A percentile compares a stretch with the other conserved stretches of the same genome.
Conservation (phyloP, 83 land plant genomes). For the Picea abies region DNA sequence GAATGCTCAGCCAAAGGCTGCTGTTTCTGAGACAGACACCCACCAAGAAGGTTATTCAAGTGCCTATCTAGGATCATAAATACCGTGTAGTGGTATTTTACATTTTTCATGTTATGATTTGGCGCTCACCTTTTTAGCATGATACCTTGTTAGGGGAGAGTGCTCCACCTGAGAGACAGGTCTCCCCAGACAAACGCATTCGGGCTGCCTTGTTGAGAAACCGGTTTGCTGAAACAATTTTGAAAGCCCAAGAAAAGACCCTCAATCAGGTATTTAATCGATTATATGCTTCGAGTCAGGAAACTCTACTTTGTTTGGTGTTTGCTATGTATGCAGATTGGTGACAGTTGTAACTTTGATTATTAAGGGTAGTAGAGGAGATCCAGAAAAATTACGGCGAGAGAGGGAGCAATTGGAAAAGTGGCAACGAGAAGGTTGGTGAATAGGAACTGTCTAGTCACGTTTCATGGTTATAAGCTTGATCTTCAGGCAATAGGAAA, state of each 20-base stretch:
- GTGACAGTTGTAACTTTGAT: background rate
- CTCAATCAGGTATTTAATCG: constrained; percentile 47
- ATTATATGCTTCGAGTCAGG: background rate
- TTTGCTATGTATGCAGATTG: background rate
- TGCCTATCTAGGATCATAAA: constrained; percentile 5
- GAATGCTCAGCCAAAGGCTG: constrained; percentile 7
- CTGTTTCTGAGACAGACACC: constrained; percentile 9
- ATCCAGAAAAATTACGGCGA: constrained; percentile 61
- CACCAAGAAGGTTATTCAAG: constrained; percentile 27
- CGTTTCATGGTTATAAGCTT: background rate
- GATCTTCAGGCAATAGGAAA: background rate
- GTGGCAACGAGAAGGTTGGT: constrained; percentile 70
- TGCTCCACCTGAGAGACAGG: constrained; percentile 38
- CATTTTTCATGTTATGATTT: background rate
- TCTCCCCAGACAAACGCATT: constrained; percentile 66
- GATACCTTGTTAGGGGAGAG: constrained; percentile 19
- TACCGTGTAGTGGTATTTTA: constrained; percentile 1
- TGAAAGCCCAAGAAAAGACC: constrained; percentile 81
- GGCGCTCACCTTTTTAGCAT: constrained; percentile 15
- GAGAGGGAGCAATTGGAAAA: constrained; percentile 74
- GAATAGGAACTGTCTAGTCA: background rate
- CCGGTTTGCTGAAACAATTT: constrained; percentile 85
- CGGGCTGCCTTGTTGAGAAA: constrained; percentile 86
- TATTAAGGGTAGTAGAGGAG: constrained; percentile 55
- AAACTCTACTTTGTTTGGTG: background rate